A percentile compares a stretch with the other conserved stretches of the same genome.
Conservation (phyloP, 352 stramenopile species). For the Aphanomyces astaci region DNA sequence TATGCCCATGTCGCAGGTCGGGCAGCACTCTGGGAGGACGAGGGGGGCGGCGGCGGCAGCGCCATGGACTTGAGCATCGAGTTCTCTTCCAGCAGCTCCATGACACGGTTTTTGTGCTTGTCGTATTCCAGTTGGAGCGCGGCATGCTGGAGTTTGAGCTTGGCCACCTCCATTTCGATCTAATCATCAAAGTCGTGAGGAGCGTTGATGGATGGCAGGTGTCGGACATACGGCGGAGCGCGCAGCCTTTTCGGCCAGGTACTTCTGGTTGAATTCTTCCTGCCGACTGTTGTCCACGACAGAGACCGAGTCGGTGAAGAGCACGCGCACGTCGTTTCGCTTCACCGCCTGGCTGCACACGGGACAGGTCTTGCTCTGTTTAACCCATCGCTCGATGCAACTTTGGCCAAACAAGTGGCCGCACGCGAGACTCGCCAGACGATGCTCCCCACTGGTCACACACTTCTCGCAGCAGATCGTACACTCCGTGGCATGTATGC, state of each 20-base stretch:
- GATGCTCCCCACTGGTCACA: constrained; percentile 46
- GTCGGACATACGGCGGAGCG: constrained; percentile 28
- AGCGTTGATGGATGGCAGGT: neutral
- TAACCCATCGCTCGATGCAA: constrained; percentile 69
- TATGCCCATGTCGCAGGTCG: neutral
- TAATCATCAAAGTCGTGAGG: neutral
- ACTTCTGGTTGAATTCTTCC: constrained; percentile 51
- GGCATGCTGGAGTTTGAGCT: constrained; percentile 36
- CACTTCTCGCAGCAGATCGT: constrained; percentile 67
- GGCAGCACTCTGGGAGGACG: neutral
- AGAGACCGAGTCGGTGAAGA: constrained; percentile 65
- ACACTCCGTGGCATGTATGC: constrained; percentile 44
- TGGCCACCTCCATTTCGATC: constrained; percentile 41
- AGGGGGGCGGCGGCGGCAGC: neutral
- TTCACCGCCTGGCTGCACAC: constrained; percentile 51
- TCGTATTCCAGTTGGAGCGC: constrained; percentile 1
- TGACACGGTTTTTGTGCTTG: constrained; percentile 9
- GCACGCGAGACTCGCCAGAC: constrained; percentile 63
- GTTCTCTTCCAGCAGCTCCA: constrained; percentile 18
- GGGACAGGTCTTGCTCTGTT: constrained; percentile 50
- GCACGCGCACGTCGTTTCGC: constrained; percentile 42
- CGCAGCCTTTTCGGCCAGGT: constrained; percentile 42
- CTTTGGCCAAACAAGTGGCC: constrained; percentile 66
- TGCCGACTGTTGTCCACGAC: constrained; percentile 66
- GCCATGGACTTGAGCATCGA: constrained; percentile 1